Percentiles rank a stretch among this genome's conserved stretches.
Conservation (phyloP, 2,329 filamentous ascomycete genomes). For the Aspergillus sojae region DNA sequence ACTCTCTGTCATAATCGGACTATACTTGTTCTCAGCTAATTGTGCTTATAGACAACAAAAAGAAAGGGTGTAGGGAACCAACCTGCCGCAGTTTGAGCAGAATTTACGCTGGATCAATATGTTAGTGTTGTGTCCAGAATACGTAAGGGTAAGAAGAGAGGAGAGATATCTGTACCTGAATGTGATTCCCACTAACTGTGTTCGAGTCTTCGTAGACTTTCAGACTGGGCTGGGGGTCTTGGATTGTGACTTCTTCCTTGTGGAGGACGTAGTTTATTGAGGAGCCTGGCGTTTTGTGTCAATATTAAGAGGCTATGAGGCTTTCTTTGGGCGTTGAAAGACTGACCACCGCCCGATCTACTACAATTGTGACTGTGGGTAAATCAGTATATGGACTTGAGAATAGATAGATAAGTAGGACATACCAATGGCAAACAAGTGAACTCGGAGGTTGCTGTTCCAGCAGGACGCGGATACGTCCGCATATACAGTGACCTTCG, state of each 20-base stretch:
- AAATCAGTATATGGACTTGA: background rate
- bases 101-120: background rate
- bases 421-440: constrained; percentile 13
- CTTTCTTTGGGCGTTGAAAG: background rate
- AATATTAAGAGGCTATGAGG: no score
- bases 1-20: background rate
- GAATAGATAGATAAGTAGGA: background rate
- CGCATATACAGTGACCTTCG: constrained; percentile 11
- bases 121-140: background rate
- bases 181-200: background rate
- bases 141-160: background rate
- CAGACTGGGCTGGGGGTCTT: background rate
- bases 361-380: background rate
- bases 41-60: background rate
- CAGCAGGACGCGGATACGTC: constrained; percentile 5
- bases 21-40: background rate
- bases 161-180: background rate
- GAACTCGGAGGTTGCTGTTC: constrained; percentile 2
- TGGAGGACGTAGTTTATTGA: constrained; percentile 4
- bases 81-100: constrained; percentile 6
- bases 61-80: background rate
- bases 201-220: background rate
- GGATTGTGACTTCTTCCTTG: background rate
- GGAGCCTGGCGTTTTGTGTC: background rate
- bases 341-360: constrained; percentile 5